These are phyloP conservation scores for Nothophytophthora sp. DNA, from an alignment of 352 stramenopile genomes.

Conservation along the genomic window DNA sequence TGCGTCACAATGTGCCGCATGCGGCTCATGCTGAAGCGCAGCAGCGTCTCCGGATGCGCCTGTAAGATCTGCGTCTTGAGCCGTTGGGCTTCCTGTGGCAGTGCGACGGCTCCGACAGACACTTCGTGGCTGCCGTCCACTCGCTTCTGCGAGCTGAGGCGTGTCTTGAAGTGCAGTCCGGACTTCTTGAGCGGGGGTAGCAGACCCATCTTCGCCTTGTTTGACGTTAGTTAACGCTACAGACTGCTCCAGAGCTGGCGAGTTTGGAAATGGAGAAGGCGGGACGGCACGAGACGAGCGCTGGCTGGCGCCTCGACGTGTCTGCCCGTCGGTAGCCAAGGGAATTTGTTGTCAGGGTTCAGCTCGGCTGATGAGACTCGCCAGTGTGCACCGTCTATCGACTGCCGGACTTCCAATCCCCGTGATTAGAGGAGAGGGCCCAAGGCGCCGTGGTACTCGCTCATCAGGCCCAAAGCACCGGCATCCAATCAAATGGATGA, in stretches of 20 bases:
- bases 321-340: no score
- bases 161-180: conserved; percentile 19
- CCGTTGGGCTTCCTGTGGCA: conserved; percentile 48
- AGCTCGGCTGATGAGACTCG: no score
- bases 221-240: no score
- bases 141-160: conserved; percentile 8
- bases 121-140: conserved; percentile 2
- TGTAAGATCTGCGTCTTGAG: conserved; percentile 66
- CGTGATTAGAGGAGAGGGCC: not conserved
- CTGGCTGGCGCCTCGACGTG: no score
- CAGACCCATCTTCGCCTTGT: conserved; percentile 26
- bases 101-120: not conserved
- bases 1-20: conserved; percentile 51
- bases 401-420: not conserved
- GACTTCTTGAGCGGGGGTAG: conserved; percentile 26
- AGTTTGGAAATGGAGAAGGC: no score
- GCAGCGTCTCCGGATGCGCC: conserved; percentile 38
- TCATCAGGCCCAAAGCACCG: not conserved
- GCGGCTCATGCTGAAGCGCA: conserved; percentile 67
- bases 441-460: not conserved
- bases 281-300: no score
- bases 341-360: no score
- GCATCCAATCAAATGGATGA: not conserved
- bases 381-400: conserved; percentile 2
- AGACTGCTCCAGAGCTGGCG: no score